Percentiles rank a stretch among this genome's conserved stretches.
These are phyloP conservation scores for Lactarius akahatsu DNA, from an alignment of 768 basidiomycete species.

Conservation along the genomic window DNA sequence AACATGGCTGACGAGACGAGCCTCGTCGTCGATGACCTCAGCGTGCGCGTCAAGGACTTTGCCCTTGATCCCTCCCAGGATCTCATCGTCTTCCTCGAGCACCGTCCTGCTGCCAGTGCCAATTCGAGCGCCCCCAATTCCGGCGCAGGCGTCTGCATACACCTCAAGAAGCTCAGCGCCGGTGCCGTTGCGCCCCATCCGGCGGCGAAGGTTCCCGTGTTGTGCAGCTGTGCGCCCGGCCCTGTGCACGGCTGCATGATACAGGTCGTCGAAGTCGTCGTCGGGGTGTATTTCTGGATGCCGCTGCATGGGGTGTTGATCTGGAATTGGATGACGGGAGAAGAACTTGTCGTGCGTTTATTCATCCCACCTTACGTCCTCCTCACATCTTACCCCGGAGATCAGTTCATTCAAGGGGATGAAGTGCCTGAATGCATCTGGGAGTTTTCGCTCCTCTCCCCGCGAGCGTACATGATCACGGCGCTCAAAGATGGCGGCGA, in stretches of 20 bases:
- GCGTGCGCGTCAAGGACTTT: constrained; percentile 50
- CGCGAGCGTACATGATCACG: constrained; percentile 46
- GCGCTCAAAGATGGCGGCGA: constrained; percentile 36
- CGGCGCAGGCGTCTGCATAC: constrained; percentile 36
- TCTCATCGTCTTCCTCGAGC: constrained; percentile 47
- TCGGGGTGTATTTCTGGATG: constrained; percentile 48
- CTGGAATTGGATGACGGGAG: constrained; percentile 55
- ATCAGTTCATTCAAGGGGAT: no score
- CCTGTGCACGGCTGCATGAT: constrained; percentile 39
- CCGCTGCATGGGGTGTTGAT: constrained; percentile 40
- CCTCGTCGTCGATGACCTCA: constrained; percentile 40
- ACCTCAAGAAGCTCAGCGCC: constrained; percentile 43
- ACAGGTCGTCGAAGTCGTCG: constrained; percentile 54
- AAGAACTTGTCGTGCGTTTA: constrained; percentile 43
- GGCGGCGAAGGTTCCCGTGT: constrained; percentile 36
- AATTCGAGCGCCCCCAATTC: background rate
- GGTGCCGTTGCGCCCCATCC: constrained; percentile 44
- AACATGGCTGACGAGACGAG: constrained; percentile 13
- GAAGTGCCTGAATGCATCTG: constrained; percentile 26
- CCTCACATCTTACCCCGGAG: no score
- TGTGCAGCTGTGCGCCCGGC: constrained; percentile 33
- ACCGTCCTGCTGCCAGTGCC: background rate
- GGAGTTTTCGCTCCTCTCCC: constrained; percentile 50
- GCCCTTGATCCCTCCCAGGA: constrained; percentile 69
- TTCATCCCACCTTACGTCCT: no score